Evolutionary conservation across 371 early-diverging fungal species (phyloP).

Genomic region (Mucor indicus): DNA sequence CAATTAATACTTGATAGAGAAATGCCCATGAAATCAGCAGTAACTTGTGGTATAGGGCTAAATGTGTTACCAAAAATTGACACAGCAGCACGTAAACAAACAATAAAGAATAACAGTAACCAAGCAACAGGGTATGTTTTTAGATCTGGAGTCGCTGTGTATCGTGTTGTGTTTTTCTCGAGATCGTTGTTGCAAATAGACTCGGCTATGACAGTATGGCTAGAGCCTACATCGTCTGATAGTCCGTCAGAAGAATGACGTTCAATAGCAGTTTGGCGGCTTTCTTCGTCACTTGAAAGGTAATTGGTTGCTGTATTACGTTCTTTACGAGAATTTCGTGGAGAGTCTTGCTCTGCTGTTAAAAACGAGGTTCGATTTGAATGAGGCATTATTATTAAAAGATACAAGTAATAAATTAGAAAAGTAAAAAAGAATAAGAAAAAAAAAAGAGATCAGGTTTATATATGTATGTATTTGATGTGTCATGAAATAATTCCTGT

Average conservation of each 20-base stretch:
- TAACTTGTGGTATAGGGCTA: slow-evolving; percentile 36
- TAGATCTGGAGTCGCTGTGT: background rate
- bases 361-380: slow-evolving; percentile 8
- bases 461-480: too few species aligned
- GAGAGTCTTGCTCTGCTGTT: slow-evolving; percentile 6
- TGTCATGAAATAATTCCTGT: too few species aligned
- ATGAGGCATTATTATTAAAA: too few species aligned
- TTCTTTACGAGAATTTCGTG: background rate
- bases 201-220: slow-evolving; percentile 9
- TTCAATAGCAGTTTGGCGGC: too few species aligned
- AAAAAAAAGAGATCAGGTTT: background rate
- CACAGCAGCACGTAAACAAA: slow-evolving; percentile 30
- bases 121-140: slow-evolving; percentile 41
- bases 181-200: too few species aligned
- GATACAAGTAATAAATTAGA: background rate
- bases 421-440: background rate
- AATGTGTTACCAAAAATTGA: slow-evolving; percentile 40
- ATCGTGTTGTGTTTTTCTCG: background rate
- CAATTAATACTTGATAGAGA: slow-evolving; percentile 33
- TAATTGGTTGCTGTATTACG: too few species aligned
- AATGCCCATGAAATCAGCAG: slow-evolving; percentile 33
- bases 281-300: too few species aligned
- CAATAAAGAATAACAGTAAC: slow-evolving; percentile 30
- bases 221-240: slow-evolving; percentile 3
- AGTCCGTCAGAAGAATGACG: too few species aligned